Evolutionary conservation across 2,329 filamentous ascomycete genomes (phyloP), one percentile per base, ranked within the genome.

Genomic region (Plectosphaerella cucumerina): DNA sequence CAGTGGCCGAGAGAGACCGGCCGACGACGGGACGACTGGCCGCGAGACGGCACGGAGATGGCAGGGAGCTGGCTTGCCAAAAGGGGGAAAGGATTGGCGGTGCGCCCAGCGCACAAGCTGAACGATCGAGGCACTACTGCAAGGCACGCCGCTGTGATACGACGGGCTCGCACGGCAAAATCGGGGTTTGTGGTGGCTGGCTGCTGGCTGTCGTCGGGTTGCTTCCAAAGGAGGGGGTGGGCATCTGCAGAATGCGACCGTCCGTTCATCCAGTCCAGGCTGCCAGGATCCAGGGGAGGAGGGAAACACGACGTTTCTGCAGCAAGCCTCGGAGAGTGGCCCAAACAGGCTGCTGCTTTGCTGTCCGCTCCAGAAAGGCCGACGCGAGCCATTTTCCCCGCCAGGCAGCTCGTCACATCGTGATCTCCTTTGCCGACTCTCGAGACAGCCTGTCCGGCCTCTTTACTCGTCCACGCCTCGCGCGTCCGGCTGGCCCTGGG

Each of bases 41-140:
- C 43, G 21, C 46, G 48, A 23, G 43, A 47, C 44, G 31, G 33
- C 54, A 46, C 44, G 50, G 50, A 52, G 50, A 56, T 50, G 54
- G 39, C 39, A 18, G 39, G 18, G 39, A 39, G n/a, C 10, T 12
- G n/a, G 17, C 39, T 6, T 18, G 46, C 52, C 52, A 50, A 53
- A 41, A 49, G 44, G 46, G 39, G 53, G 48, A 48, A 49, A 21
- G 50, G 47, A 43, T 35, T 31, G 44, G 41, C 41, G 44, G 44
- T 50, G 12, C 26, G 14, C 22, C 11, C 22, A 20, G 42, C 18
- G 42, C 26, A 17, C 52, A 48, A 39, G 46, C 47, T 20, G 14
- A 31, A 31, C 26, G 47, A 42, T 17, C 39, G n/a, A 42, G 39
- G 17, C 39, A 42, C 31, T 47, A 47, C 45, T 47, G 45, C 45